These are phyloP conservation scores for Metschnikowia vanudenii DNA, from an alignment of 805 yeast species.

Conservation along the genomic window DNA sequence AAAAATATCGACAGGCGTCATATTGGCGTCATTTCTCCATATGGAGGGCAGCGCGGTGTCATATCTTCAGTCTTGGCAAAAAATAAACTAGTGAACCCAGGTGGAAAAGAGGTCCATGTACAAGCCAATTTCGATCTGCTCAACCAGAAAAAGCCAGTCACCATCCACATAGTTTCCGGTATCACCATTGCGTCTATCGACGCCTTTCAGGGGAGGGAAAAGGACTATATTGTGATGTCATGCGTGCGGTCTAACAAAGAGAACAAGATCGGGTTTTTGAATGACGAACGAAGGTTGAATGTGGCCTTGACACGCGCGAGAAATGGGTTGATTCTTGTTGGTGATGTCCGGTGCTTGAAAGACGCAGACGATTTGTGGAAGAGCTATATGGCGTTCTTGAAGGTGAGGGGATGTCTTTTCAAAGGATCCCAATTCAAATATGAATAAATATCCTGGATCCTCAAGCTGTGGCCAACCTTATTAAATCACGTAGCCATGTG, in stretches of 20 bases:
- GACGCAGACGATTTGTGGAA: constrained; percentile 10
- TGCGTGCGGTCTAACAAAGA: constrained; percentile 65
- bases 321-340: constrained; percentile 60
- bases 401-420: constrained; percentile 2
- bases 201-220: constrained; percentile 51
- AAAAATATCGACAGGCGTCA: constrained; percentile 68
- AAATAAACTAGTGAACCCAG: constrained; percentile 37
- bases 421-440: not conserved
- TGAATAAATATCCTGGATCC: not conserved
- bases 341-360: constrained; percentile 9
- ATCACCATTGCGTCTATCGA: constrained; percentile 44
- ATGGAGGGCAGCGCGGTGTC: constrained; percentile 66
- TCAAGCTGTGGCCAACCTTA: too few species aligned
- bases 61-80: constrained; percentile 48
- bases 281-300: constrained; percentile 79
- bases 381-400: constrained; percentile 8
- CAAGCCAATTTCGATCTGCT: constrained; percentile 45
- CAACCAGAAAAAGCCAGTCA: constrained; percentile 30
- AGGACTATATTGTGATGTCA: constrained; percentile 48
- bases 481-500: too few species aligned
- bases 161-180: constrained; percentile 44
- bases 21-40: constrained; percentile 84
- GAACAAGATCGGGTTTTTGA: constrained; percentile 73
- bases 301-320: constrained; percentile 87
- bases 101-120: constrained; percentile 42